Conservation (phyloP, 225 moss, liverwort and hornwort species). For the Sphagnum contortum region DNA sequence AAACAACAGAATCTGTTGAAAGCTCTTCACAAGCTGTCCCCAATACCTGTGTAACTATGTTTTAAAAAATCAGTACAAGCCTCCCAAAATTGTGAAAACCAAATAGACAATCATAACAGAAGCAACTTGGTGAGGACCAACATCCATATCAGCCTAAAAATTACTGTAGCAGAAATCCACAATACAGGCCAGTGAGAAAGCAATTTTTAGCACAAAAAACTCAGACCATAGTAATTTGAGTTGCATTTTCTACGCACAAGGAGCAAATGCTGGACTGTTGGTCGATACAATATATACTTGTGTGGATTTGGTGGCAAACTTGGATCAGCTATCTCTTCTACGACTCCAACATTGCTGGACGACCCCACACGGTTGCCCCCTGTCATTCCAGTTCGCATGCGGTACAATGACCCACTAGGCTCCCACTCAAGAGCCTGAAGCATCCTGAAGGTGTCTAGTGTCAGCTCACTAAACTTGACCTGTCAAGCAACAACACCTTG, state of each 20-base stretch:
- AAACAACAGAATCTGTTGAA: slow-evolving; percentile 62
- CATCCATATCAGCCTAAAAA: too few relatives aligned
- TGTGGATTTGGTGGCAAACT: slow-evolving; percentile 92
- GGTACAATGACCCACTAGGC: slow-evolving; percentile 78
- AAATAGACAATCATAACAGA: too few relatives aligned
- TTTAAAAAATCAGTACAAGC: too few relatives aligned
- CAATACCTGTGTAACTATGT: slow-evolving; percentile 41
- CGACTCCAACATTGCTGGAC: slow-evolving; percentile 30
- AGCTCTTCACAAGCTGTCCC: slow-evolving; percentile 96
- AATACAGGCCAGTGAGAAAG: too few relatives aligned
- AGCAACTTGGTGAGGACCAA: too few relatives aligned
- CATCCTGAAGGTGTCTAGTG: slow-evolving; percentile 96
- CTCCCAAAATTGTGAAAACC: too few relatives aligned
- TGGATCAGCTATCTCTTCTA: slow-evolving; percentile 85
- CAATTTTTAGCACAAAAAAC: too few relatives aligned
- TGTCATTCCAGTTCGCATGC: slow-evolving; percentile 44
- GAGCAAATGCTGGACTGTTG: slow-evolving; percentile 86
- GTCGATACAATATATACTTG: slow-evolving; percentile 92
- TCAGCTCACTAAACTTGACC: slow-evolving; percentile 99
- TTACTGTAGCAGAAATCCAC: too few relatives aligned
- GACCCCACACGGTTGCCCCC: slow-evolving; percentile 14
- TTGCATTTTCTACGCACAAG: slow-evolving; percentile 39
- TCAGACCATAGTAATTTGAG: too few relatives aligned
- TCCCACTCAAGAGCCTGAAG: slow-evolving; percentile 98
- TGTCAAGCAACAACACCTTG: slow-evolving; percentile 17